Conservation (phyloP, 306 rosid genomes). For the Medicago lupulina region DNA sequence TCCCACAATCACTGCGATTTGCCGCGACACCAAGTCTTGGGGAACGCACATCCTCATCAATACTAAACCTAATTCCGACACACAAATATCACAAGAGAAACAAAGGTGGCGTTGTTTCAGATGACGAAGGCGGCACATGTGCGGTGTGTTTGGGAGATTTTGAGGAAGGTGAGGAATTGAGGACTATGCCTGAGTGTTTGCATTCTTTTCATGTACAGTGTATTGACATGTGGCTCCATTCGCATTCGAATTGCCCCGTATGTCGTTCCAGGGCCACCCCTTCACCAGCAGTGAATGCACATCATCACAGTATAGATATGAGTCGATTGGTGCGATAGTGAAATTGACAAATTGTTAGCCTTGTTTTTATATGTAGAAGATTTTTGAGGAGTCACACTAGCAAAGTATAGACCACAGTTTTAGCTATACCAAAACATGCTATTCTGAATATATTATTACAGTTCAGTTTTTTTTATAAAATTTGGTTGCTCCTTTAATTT, state of each 20-base stretch:
- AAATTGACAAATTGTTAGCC: too few species aligned
- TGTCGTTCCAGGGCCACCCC: conserved; percentile 57
- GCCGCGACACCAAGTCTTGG: background rate
- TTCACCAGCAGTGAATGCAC: background rate
- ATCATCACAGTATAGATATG: conserved; percentile 20
- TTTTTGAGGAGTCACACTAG: background rate
- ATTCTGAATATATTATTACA: background rate
- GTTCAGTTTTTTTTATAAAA: background rate
- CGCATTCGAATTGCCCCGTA: conserved; percentile 62
- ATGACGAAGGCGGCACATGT: conserved; percentile 49
- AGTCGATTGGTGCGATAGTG: conserved; percentile 8
- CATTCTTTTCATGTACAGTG: conserved; percentile 71
- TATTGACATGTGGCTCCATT: conserved; percentile 73
- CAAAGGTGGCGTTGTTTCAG: background rate
- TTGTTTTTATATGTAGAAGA: too few species aligned
- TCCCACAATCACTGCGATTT: background rate
- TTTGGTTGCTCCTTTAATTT: background rate
- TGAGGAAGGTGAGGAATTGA: conserved; percentile 69
- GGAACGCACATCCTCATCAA: background rate
- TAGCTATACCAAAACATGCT: background rate
- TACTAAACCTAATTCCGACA: conserved; percentile 53
- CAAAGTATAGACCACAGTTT: background rate
- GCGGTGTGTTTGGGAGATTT: conserved; percentile 68
- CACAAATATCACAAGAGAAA: conserved; percentile 49
- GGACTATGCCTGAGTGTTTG: conserved; percentile 62